Evolutionary conservation across 495 filamentous ascomycete genomes (phyloP), one percentile per base, ranked within the genome.

Genomic region (Cercophora newfieldiana): DNA sequence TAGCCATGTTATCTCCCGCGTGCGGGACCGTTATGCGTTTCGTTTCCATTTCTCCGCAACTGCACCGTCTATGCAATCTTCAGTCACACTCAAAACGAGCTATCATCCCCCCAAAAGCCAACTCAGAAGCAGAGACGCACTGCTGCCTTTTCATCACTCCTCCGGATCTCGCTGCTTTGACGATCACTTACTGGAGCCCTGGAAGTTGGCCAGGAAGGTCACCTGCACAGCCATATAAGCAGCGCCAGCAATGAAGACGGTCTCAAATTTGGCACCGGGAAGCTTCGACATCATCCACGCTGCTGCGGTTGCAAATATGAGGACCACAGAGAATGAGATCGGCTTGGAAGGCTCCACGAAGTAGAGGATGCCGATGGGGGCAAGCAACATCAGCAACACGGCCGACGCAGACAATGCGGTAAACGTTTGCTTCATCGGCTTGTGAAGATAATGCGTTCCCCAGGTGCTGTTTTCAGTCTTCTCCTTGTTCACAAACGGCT

Each of bases 171-270:
- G 21, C 2, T 16, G 5, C n/a, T 1, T 19, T 7, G n/a, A n/a
- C 6, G 8, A 3, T 53, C 50, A 26, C 1, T 6, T 25, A 31
- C 19, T 48, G 33, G 21, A 7, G 29, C 60, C 37, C 51, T 61
- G 58, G 7, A 63, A 51, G 53, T 67, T 67, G 0, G 65, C 59
- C 24, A 67, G 60, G 25, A 67, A 67, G 1, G 65, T 67, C 5
- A 63, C 65, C 59, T 63, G 14, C 2, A 67, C 65, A 2, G 65
- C 65, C 59, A 67, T 63, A 29, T 67, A 67, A 5, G 65, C 65
- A 16, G 59, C 57, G 8, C 58, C 2, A 4, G 12, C 59, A 33
- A 67, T 24, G 37, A 67, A 59, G n/a, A 67, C 51, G 25, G 25
- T 59, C 26, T 63, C 65, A n/a, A 63, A n/a, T 54, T 56, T 63